These are phyloP conservation scores for Nitzschia putrida DNA, from an alignment of 108 stramenopile genomes.

Conservation along the genomic window DNA sequence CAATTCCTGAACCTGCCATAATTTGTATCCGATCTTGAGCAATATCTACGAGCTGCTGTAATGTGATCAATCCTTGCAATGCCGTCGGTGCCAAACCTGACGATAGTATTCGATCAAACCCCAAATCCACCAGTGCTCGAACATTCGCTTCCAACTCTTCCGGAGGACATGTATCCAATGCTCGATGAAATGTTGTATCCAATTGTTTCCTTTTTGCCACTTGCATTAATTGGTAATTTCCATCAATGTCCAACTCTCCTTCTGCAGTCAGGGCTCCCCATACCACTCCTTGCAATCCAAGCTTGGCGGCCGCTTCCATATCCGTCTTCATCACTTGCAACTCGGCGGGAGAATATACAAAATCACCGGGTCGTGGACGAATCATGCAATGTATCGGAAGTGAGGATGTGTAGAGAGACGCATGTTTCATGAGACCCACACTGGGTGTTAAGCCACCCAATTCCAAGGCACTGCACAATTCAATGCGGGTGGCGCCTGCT, in stretches of 20 bases:
- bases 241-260: neutral
- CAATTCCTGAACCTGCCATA: slow-evolving; percentile 1
- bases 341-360: neutral
- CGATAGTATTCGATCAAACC: neutral
- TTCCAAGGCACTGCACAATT: neutral
- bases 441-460: neutral
- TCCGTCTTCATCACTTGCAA: slow-evolving; percentile 3
- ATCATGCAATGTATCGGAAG: neutral
- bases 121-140: neutral
- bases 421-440: neutral
- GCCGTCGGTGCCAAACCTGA: neutral
- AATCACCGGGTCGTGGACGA: neutral
- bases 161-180: neutral
- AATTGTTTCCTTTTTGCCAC: neutral
- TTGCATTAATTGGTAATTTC: neutral
- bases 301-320: neutral
- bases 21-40: slow-evolving; percentile 1
- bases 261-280: neutral
- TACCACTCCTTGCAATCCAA: neutral
- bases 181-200: slow-evolving; percentile 3
- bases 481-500: neutral
- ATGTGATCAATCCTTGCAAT: neutral
- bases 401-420: neutral
- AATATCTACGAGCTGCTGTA: neutral
- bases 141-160: neutral